These are phyloP conservation scores for Epithele typhae DNA, from an alignment of 768 basidiomycete genomes.

Conservation along the genomic window DNA sequence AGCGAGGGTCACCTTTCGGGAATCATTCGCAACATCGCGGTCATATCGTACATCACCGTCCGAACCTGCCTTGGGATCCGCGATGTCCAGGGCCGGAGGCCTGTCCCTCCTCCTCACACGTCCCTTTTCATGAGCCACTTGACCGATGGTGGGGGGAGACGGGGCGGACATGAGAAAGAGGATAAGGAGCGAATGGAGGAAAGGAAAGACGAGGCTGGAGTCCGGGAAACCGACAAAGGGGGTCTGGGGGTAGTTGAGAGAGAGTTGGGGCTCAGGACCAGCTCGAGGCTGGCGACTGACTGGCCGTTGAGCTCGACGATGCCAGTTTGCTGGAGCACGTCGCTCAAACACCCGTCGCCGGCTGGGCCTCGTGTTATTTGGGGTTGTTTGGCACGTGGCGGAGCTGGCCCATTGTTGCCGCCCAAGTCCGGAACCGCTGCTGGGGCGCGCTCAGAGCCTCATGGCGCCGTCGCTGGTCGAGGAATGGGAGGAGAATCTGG, in stretches of 20 bases:
- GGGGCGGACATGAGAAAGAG: conserved; percentile 39
- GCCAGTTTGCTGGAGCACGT: conserved; percentile 18
- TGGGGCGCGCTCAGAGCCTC: too few species aligned
- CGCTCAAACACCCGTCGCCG: conserved; percentile 9
- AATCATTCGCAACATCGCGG: conserved; percentile 27
- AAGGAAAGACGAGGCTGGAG: conserved; percentile 28
- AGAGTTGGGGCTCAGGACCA: conserved; percentile 6
- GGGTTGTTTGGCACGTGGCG: conserved; percentile 15
- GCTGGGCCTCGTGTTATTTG: conserved; percentile 22
- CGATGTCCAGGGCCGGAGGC: conserved; percentile 49
- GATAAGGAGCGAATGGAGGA: conserved; percentile 32
- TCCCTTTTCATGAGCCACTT: conserved; percentile 34
- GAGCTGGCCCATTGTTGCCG: too few species aligned
- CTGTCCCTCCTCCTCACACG: conserved; percentile 45
- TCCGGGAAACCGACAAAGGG: conserved; percentile 7
- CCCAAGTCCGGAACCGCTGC: too few species aligned
- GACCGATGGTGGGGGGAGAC: conserved; percentile 35
- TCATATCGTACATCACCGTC: conserved; percentile 38
- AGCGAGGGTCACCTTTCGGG: conserved; percentile 31
- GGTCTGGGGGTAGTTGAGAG: conserved; percentile 3
- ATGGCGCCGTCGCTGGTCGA: too few species aligned
- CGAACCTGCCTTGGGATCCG: conserved; percentile 32
- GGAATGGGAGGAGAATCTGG: too few species aligned
- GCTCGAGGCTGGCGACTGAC: conserved; percentile 15
- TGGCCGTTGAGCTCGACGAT: conserved; percentile 23